Percentiles rank a stretch among this genome's conserved stretches.
phyloP scores from a whole-genome alignment of 129 eudicot species.

The Glebionis coronaria region DNA sequence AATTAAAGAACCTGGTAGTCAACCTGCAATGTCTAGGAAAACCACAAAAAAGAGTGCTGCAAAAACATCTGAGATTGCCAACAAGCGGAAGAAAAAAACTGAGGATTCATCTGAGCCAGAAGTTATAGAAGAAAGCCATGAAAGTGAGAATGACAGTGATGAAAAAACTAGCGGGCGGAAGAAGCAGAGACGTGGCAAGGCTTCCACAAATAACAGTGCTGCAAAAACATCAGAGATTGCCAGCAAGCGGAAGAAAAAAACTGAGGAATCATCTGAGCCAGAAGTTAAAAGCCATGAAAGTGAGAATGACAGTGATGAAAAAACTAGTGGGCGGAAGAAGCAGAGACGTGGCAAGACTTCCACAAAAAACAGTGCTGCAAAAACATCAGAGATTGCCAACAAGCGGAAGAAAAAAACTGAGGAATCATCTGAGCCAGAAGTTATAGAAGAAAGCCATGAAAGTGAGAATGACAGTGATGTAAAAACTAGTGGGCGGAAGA shows the following conservation, averaged over 20 bases:
- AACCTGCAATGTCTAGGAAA: slow-evolving; percentile 29
- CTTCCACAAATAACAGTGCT: slow-evolving; percentile 29
- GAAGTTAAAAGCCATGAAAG: slow-evolving; percentile 40
- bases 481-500: slow-evolving; percentile 22
- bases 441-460: slow-evolving; percentile 31
- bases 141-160: slow-evolving; percentile 38
- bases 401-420: slow-evolving; percentile 51
- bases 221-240: slow-evolving; percentile 30
- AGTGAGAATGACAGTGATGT: slow-evolving; percentile 39
- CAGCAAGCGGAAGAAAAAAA: slow-evolving; percentile 46
- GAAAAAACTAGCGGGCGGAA: slow-evolving; percentile 24
- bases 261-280: slow-evolving; percentile 53
- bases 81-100: slow-evolving; percentile 46
- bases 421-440: slow-evolving; percentile 60
- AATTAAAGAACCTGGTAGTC: slow-evolving; percentile 33
- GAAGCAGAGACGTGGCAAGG: slow-evolving; percentile 40
- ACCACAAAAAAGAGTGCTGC: slow-evolving; percentile 28
- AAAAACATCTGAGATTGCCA: slow-evolving; percentile 29
- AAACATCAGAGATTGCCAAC: slow-evolving; percentile 27
- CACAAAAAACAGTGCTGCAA: slow-evolving; percentile 30
- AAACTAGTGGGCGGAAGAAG: slow-evolving; percentile 22
- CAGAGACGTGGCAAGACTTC: slow-evolving; percentile 45
- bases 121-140: slow-evolving; percentile 36
- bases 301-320: slow-evolving; percentile 41
- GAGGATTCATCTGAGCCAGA: slow-evolving; percentile 62